Evolutionary conservation across 1,284 basidiomycete genomes (phyloP), one percentile per base, ranked within the genome.

Genomic region (Wallemia ichthyophaga): DNA sequence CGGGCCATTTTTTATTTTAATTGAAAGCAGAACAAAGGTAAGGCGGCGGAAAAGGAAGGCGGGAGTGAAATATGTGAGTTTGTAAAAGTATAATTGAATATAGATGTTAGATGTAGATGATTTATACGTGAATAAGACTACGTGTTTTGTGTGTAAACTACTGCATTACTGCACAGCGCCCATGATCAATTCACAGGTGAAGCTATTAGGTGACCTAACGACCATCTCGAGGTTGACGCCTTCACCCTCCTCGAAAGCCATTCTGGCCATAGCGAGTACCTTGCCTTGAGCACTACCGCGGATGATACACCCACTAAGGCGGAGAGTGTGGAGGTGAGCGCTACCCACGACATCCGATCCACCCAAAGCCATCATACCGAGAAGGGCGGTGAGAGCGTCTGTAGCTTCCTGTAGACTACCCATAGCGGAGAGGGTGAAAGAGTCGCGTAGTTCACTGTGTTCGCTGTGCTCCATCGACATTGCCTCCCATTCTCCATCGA

Each of bases 331-430:
- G 59, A 98, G 84, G 7, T 85, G 82, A 19, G 79, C 76, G 26
- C 85, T 86, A 33, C 79, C 75, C 1, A 89, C 85, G 27, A 72
- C 71, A 67, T 91, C 85, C 7, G 83, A 81, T 21, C 88, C 87
- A 64, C 92, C 94, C 25, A 98, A 73, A 1, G 94, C 78, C 69
- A 95, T 88, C 91, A 99, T 95, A 69, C 87, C 85, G 64, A 98
- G 79, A 55, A 98, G 82, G 67, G 91, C 87, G 65, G 89, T 78
- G 66, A 94, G 81, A 26, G 87, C 89, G 64, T 88, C 83, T 71
- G 88, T 92, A 11, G 89, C 86, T 65, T 85, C 85, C 86, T 89
- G 88, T 64, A 99, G 78, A 62, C 83, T 86, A 66, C 95, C 88
- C 76, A 91, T 84, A 1, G 85, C 82, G 54, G 85, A 84, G 59